Percentiles rank a stretch among this genome's conserved stretches.
Conservation (phyloP, 2,329 filamentous ascomycete genomes). For the Ascochyta koolunga region DNA sequence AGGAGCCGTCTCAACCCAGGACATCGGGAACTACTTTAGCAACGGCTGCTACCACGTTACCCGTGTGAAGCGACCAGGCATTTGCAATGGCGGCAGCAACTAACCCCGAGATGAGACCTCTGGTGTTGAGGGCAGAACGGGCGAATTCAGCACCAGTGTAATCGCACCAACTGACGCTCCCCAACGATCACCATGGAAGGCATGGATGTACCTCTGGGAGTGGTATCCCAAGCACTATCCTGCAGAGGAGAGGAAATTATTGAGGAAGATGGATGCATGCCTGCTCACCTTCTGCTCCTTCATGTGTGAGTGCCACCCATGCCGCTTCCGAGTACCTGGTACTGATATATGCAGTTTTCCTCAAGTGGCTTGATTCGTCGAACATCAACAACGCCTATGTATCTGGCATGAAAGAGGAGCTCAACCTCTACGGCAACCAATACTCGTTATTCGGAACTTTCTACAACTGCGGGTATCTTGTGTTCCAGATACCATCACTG, state of each 20-base stretch:
- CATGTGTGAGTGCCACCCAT: conserved; percentile 40
- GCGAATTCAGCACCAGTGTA: conserved; percentile 33
- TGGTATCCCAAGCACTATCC: conserved; percentile 48
- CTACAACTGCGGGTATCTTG: conserved; percentile 49
- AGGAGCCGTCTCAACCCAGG: conserved; percentile 7
- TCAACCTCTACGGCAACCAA: conserved; percentile 59
- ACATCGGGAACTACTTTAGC: conserved; percentile 5
- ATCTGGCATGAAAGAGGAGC: conserved; percentile 43
- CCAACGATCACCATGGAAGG: conserved; percentile 47
- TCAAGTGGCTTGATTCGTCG: conserved; percentile 47
- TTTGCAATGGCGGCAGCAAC: conserved; percentile 24
- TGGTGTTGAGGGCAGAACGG: conserved; percentile 25
- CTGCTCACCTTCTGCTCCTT: conserved; percentile 46
- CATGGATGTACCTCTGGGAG: conserved; percentile 48
- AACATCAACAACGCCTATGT: conserved; percentile 55
- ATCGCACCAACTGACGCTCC: conserved; percentile 45
- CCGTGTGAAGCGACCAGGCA: conserved; percentile 2
- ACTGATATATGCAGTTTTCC: conserved; percentile 38
- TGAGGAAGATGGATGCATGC: conserved; percentile 47
- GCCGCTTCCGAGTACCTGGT: neutral
- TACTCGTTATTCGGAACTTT: conserved; percentile 60
- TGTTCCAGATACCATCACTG: conserved; percentile 49
- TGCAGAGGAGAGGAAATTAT: conserved; percentile 40
- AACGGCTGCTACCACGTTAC: conserved; percentile 7
- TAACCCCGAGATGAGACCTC: conserved; percentile 29